Evolutionary conservation across 345 rosid species (phyloP), one percentile per base, ranked within the genome.

Genomic region (Aurinia saxatilis): DNA sequence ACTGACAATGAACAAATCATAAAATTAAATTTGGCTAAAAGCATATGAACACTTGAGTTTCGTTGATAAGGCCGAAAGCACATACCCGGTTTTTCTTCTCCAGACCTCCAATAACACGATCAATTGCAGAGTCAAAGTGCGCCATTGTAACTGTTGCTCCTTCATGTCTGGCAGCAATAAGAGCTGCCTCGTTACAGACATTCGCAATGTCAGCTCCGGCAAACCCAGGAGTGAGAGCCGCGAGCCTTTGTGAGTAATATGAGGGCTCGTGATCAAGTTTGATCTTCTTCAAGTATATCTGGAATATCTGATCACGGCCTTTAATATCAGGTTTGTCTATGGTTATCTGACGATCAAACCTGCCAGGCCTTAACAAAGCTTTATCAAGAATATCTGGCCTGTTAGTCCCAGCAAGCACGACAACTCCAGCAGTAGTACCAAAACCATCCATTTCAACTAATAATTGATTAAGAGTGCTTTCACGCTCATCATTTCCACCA

Each of bases 381-480:
- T 89, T 87, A 66, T 92, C 98, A 29, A 92, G 79, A 65, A 89
- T 89, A 78, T 89, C 96, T 3, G 98, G 96, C 75, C 97, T 81
- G 65, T 92, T 89, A 45, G 98, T 92, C 31, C 97, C 95, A 62
- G 98, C 98, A 68, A 92, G 85, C 12, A 92, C 97, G 29, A 92
- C 97, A 18, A 92, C 88, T 51, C 98, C 98, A 27, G 93, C 9
- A 8, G 97, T 92, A 10, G 97, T 92, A 65, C 91, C 97, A 79
- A 92, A 92, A 11, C 99, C 99, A 57, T 92, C 99, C 99, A 92
- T 92, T 79, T 89, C 97, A 6, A 92, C 99, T 1, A 92, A 81
- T 51, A 92, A 72, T 66, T 89, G 98, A 64, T 89, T 89, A 42
- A 89, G 93, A 31, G 97, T 92, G 76, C 97, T 92, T 77, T 92